These are phyloP conservation scores for Malbranchea zuffiana DNA, from an alignment of 2,329 filamentous ascomycete species.

Conservation along the genomic window DNA sequence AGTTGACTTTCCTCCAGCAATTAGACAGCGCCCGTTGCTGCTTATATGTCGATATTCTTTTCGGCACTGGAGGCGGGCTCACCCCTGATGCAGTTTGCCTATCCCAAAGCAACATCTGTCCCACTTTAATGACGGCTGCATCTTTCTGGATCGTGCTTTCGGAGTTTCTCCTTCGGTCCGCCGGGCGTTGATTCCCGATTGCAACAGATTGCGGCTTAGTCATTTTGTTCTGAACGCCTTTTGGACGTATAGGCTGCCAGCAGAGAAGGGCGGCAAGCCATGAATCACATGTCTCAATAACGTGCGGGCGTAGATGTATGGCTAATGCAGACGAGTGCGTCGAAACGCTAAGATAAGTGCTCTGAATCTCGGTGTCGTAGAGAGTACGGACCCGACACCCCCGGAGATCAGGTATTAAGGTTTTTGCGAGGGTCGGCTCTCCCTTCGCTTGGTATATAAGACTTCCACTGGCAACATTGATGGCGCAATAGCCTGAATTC, in stretches of 20 bases:
- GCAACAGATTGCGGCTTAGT: slow-evolving; percentile 38
- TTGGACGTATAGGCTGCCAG: slow-evolving; percentile 42
- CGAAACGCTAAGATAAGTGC: slow-evolving; percentile 39
- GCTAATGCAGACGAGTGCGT: slow-evolving; percentile 39
- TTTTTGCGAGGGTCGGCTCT: slow-evolving; percentile 38
- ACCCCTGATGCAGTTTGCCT: slow-evolving; percentile 46
- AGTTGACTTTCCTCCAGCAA: slow-evolving; percentile 83
- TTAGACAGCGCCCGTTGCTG: slow-evolving; percentile 47
- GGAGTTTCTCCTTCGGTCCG: slow-evolving; percentile 36
- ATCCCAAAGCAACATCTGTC: slow-evolving; percentile 84
- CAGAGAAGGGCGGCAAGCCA: slow-evolving; percentile 43
- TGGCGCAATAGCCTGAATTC: slow-evolving; percentile 42
- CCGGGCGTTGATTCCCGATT: slow-evolving; percentile 33
- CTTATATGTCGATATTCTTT: slow-evolving; percentile 43
- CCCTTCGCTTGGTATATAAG: slow-evolving; percentile 42
- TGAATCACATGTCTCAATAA: slow-evolving; percentile 42
- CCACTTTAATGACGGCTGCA: slow-evolving; percentile 85
- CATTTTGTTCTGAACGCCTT: slow-evolving; percentile 41
- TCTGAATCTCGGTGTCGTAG: slow-evolving; percentile 36
- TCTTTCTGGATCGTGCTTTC: slow-evolving; percentile 50
- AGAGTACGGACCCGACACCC: slow-evolving; percentile 40
- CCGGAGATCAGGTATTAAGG: slow-evolving; percentile 39
- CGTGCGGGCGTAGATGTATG: slow-evolving; percentile 39
- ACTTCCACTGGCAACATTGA: slow-evolving; percentile 41
- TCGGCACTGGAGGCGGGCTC: slow-evolving; percentile 23